Evolutionary conservation across 768 basidiomycete species (phyloP), one percentile per base, ranked within the genome.

Genomic region (Trametes villosa): DNA sequence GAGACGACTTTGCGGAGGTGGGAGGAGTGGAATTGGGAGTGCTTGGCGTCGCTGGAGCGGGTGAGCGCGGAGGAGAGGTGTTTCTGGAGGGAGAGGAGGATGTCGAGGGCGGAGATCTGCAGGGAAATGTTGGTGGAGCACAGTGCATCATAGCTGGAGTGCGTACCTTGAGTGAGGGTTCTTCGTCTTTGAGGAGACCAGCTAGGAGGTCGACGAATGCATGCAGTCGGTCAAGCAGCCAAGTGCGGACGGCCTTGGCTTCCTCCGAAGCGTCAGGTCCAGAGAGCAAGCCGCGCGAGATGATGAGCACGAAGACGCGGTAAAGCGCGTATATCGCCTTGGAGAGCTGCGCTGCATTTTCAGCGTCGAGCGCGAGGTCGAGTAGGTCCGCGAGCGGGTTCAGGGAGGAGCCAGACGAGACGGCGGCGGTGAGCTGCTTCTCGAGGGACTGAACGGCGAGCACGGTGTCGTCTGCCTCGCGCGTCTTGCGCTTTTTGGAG

Each of bases 311-410:
- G 70, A 93, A 94, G 13, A 88, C 79, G 38, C 95, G 78, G 72
- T 96, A 95, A 6, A 91, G 72, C 0, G 93, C 88, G 74, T 94
- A 96, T 18, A 94, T 81, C 1, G 84, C 87, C 70, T 90, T 94
- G 57, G 82, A 89, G 15, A 86, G 82, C 29, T 83, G 79, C 63
- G 81, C 80, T 0, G 90, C 76, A 40, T 85, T 80, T 41, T 76
- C 67, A 1, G 79, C 71, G 18, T 76, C 71, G 30, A 78, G 72
- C 0, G 86, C 79, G 30, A 92, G 72, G 17, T 83, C 76, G 53
- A 94, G 71, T 9, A 97, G 84, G 71, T 94, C 90, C 13, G 87
- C 84, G 22, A 97, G 74, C 29, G 83, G 77, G 68, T 97, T 98
- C 42, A 97, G 79, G 20, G 93, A 91, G 15, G 77, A 65, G 63